These are phyloP conservation scores for Leptographium procerum DNA, from an alignment of 2,329 filamentous ascomycete species.

Conservation along the genomic window DNA sequence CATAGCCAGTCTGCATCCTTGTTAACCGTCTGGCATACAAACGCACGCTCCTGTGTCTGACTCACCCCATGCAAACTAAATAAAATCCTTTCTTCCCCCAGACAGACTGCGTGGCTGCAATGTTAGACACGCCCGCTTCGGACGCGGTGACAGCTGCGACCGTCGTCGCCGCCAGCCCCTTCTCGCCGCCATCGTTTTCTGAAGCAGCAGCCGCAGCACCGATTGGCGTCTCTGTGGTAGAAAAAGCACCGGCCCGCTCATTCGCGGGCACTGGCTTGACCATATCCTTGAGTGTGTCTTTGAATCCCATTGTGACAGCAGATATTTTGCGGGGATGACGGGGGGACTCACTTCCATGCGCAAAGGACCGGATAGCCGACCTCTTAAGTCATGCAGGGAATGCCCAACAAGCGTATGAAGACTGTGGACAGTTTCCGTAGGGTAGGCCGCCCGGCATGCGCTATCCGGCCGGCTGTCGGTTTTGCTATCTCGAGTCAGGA, in stretches of 20 bases:
- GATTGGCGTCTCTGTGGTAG: background rate
- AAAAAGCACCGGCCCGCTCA: background rate
- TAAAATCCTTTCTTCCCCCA: constrained; percentile 33
- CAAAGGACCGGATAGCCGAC: too few species aligned
- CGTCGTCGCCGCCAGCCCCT: background rate
- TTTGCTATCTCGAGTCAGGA: background rate
- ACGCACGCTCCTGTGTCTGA: background rate
- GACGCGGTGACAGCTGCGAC: background rate
- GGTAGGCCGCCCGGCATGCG: too few species aligned
- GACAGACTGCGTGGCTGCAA: constrained; percentile 65
- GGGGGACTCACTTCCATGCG: too few species aligned
- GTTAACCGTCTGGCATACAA: background rate
- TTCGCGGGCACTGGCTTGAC: background rate
- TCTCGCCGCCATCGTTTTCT: background rate
- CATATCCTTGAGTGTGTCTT: background rate
- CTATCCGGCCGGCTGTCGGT: background rate
- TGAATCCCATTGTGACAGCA: background rate
- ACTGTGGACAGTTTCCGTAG: background rate
- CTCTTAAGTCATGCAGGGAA: background rate
- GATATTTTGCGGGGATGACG: too few species aligned
- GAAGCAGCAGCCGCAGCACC: background rate
- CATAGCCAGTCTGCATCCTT: constrained; percentile 12
- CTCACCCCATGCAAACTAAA: constrained; percentile 14
- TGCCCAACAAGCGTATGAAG: background rate
- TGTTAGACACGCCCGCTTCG: constrained; percentile 50